Evolutionary conservation across 345 rosid genomes (phyloP), one percentile per base, ranked within the genome.

Genomic region (Dipteronia dyeriana): DNA sequence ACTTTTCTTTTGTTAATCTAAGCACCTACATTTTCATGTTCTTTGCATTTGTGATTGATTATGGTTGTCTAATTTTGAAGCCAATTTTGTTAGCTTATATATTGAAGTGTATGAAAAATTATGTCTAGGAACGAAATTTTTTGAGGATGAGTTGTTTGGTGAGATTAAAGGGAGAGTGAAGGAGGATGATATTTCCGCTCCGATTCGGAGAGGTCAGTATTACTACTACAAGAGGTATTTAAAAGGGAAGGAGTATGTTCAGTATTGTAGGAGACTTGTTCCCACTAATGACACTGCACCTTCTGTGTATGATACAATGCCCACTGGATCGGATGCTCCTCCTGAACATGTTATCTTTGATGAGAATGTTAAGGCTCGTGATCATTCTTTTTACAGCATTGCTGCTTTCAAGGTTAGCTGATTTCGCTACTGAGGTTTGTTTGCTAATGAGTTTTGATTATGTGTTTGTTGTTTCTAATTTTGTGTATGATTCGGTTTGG

Each of bases 141-240:
- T 26, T 26, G 26, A 26, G 26, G 26, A 26, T 26, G 75, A 90
- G 51, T 83, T 95, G 16, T 95, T 83, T 80, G 80, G 81, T 68
- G 99, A 93, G 83, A 89, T 95, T 65, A 85, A 86, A 78, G 94
- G 89, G 34, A 83, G 98, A 80, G 82, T 95, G 72, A 93, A 95
- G 86, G 97, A 95, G 88, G 98, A 92, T 73, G 99, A 95, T 66
- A 87, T 84, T 13, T 82, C 93, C 57, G 94, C 89, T n/a, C 99
- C 98, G 43, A 34, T 75, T 23, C 87, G 97, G n/a, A 85, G 84
- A 77, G 94, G 92, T 43, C 82, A 88, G 69, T 95, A 88, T 82
- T 93, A 92, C 75, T 95, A 93, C 68, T 93, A 93, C 34, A 14
- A 68, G 47, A 91, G 90, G 79, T 89, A 83, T 65, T 87, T 93